Conservation (phyloP, 306 rosid genomes). For the Adenanthera pavonina region DNA sequence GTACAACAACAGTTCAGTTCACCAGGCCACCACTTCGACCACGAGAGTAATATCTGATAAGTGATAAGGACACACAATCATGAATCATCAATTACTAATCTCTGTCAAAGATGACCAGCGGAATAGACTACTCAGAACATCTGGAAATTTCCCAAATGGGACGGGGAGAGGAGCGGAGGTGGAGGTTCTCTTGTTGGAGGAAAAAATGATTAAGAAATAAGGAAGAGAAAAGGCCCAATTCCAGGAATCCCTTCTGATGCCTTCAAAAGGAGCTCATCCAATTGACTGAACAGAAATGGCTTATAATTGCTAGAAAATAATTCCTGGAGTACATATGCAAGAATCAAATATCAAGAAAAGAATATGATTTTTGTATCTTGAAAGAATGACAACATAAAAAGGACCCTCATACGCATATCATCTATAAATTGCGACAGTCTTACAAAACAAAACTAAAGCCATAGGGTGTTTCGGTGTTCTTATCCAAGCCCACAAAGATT, state of each 20-base stretch:
- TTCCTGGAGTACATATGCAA: not conserved
- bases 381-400: not conserved
- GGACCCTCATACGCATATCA: not conserved
- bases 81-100: conserved; percentile 1
- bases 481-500: conserved; percentile 97
- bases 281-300: not conserved
- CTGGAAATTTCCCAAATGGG: not conserved
- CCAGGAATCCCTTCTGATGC: not conserved
- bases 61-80: not conserved
- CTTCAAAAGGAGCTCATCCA: not conserved
- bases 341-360: not conserved
- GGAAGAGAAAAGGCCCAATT: not conserved
- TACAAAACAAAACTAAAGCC: conserved; percentile 93
- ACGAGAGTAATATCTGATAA: conserved; percentile 81
- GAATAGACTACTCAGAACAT: not conserved
- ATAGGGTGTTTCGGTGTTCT: conserved; percentile 92
- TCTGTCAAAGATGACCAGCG: not conserved
- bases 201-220: not conserved
- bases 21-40: conserved; percentile 99
- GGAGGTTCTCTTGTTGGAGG: not conserved
- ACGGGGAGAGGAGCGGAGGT: not conserved
- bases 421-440: conserved; percentile 37
- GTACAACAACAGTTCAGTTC: not conserved
- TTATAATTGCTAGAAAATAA: not conserved
- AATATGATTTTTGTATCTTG: not conserved